A percentile compares a stretch with the other conserved stretches of the same genome.
These are phyloP conservation scores for Mucor mucedo DNA, from an alignment of 371 early-diverging fungal species.

Conservation along the genomic window DNA sequence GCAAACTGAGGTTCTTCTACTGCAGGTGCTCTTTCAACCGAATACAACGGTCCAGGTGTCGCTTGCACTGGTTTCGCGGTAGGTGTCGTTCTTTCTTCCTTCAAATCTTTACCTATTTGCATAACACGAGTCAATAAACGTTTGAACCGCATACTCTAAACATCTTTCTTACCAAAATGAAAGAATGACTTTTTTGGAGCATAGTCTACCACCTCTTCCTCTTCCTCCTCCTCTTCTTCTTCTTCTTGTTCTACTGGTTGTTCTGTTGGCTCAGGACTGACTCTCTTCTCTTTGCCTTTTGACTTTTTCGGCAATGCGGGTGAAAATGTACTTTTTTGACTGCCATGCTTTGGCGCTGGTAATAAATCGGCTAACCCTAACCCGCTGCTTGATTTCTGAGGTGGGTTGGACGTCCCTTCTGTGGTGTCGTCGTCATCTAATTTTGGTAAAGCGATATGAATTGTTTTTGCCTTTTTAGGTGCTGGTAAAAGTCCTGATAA, in stretches of 20 bases:
- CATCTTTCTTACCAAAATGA: conserved; percentile 20
- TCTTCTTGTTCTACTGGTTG: conserved; percentile 6
- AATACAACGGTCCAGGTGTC: conserved; percentile 11
- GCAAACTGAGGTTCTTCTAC: conserved; percentile 24
- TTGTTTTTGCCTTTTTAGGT: conserved; percentile 32
- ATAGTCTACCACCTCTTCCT: conserved; percentile 23
- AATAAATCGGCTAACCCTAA: conserved; percentile 37
- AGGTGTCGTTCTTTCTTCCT: conserved; percentile 23
- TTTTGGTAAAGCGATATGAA: conserved; percentile 41
- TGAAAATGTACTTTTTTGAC: conserved; percentile 13
- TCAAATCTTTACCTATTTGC: conserved; percentile 25
- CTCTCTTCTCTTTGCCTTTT: conserved; percentile 19
- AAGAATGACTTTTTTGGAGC: conserved; percentile 32
- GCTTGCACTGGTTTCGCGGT: conserved; percentile 9
- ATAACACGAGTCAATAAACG: background rate
- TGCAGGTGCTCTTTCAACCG: conserved; percentile 15
- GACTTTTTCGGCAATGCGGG: conserved; percentile 19
- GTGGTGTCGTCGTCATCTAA: conserved; percentile 20
- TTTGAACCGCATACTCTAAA: no score
- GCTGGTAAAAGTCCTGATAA: conserved; percentile 17
- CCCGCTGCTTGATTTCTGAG: conserved; percentile 23
- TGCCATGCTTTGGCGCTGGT: conserved; percentile 40
- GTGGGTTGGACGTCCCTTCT: background rate
- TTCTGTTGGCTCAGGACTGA: conserved; percentile 8
- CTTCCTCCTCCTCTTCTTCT: conserved; percentile 29